Conservation (phyloP, 2,329 filamentous ascomycete species). For the Pseudocercospora macadamiae region DNA sequence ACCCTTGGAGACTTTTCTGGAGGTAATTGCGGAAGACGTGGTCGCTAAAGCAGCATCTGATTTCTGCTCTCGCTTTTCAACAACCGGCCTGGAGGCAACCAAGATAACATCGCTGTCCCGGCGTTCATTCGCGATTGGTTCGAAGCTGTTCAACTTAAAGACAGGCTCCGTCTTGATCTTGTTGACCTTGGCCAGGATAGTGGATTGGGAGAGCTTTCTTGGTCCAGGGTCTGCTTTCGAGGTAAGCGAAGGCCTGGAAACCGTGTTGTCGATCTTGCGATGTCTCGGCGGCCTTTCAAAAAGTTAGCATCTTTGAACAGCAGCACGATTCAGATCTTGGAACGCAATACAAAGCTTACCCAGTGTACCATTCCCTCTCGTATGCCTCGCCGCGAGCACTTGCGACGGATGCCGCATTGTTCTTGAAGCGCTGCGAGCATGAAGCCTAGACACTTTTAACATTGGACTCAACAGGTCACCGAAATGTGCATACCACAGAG, state of each 20-base stretch:
- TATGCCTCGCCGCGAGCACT: background rate
- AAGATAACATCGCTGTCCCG: background rate
- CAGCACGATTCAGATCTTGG: background rate
- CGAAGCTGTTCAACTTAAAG: no score
- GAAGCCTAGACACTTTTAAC: background rate
- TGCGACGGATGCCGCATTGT: background rate
- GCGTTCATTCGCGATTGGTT: background rate
- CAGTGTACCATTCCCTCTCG: background rate
- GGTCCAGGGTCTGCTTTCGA: background rate
- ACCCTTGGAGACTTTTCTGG: no score
- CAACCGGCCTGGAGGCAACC: background rate
- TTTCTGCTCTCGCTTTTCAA: background rate
- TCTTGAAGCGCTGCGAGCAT: background rate
- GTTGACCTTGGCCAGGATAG: background rate
- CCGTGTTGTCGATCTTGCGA: background rate
- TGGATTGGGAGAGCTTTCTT: background rate
- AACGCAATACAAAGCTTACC: background rate
- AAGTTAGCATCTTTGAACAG: background rate
- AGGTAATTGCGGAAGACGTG: no score
- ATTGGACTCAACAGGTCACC: background rate
- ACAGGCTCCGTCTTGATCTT: background rate
- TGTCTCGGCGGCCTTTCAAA: background rate
- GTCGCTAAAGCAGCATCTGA: no score
- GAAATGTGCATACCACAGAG: background rate
- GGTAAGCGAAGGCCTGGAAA: background rate